phyloP scores from a whole-genome alignment of 2,329 filamentous ascomycete species.

The Verticillium nubilum region DNA sequence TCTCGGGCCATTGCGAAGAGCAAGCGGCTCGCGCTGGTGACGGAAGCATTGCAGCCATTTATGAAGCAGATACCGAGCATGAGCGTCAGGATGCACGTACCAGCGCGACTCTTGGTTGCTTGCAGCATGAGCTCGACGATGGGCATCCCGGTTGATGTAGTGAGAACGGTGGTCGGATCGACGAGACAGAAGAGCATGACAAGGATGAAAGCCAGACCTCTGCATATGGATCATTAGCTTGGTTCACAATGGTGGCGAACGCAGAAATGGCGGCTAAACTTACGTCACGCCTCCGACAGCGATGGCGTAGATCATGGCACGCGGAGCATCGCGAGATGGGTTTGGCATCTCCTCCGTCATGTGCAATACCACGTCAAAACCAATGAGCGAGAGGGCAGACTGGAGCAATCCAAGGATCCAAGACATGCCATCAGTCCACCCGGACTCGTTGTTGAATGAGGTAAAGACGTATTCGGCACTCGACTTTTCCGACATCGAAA shows the following conservation, averaged over 20 bases:
- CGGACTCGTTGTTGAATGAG: slow-evolving; percentile 37
- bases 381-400: slow-evolving; percentile 26
- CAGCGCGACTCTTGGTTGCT: slow-evolving; percentile 31
- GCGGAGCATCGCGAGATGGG: slow-evolving; percentile 31
- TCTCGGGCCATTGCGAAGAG: slow-evolving; percentile 42
- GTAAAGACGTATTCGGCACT: slow-evolving; percentile 35
- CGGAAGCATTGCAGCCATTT: slow-evolving; percentile 37
- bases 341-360: slow-evolving; percentile 42
- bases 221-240: slow-evolving; percentile 7
- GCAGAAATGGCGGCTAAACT: slow-evolving; percentile 15
- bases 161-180: slow-evolving; percentile 27
- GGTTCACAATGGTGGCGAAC: neutral
- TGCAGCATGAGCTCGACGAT: slow-evolving; percentile 39
- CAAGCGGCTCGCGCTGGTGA: slow-evolving; percentile 36
- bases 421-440: slow-evolving; percentile 38
- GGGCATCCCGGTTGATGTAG: slow-evolving; percentile 34
- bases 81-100: slow-evolving; percentile 32
- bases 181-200: slow-evolving; percentile 35
- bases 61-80: slow-evolving; percentile 37
- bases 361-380: slow-evolving; percentile 37
- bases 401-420: slow-evolving; percentile 43
- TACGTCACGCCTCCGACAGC: slow-evolving; percentile 35
- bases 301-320: slow-evolving; percentile 37
- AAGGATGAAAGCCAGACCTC: slow-evolving; percentile 30
- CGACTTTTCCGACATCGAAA: slow-evolving; percentile 37